Percentiles rank a stretch among this genome's conserved stretches.
phyloP scores from a whole-genome alignment of 768 basidiomycete genomes.

The Leucosporidium creatinivorum region DNA sequence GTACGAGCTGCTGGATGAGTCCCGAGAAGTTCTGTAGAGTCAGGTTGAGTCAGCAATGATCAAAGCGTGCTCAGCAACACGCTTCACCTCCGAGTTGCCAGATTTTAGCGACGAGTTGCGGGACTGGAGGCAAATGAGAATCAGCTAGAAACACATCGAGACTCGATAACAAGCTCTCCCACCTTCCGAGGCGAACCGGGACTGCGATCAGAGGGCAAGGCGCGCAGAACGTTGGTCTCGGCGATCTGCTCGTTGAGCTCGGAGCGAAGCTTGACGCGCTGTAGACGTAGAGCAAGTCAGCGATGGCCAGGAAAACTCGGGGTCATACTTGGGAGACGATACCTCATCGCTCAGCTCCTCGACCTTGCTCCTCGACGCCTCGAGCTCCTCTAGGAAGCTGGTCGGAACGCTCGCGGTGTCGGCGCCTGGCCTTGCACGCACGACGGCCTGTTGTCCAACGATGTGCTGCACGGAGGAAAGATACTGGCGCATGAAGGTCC shows the following conservation, averaged over 20 bases:
- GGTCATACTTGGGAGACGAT: slow-evolving; percentile 11
- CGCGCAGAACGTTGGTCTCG: slow-evolving; percentile 59
- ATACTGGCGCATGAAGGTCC: slow-evolving; percentile 55
- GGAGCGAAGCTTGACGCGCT: slow-evolving; percentile 53
- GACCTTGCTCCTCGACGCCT: slow-evolving; percentile 53
- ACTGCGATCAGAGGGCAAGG: slow-evolving; percentile 45
- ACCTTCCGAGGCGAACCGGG: neutral
- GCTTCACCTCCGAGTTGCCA: slow-evolving; percentile 52
- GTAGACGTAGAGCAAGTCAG: neutral
- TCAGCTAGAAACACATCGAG: neutral
- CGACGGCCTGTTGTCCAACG: slow-evolving; percentile 58
- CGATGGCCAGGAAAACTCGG: neutral
- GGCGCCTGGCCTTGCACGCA: slow-evolving; percentile 46
- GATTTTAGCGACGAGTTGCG: slow-evolving; percentile 44
- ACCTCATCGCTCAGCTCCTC: slow-evolving; percentile 65
- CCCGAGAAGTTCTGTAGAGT: slow-evolving; percentile 56
- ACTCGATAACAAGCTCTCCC: neutral
- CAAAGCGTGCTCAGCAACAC: neutral
- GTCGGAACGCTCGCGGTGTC: slow-evolving; percentile 42
- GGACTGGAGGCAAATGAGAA: slow-evolving; percentile 21
- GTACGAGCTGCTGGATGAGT: slow-evolving; percentile 67
- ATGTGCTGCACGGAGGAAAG: slow-evolving; percentile 57
- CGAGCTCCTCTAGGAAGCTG: slow-evolving; percentile 55
- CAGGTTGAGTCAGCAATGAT: neutral
- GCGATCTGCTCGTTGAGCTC: slow-evolving; percentile 59